Base-by-base conservation (phyloP, 345 rosid species). In the Capsella bursapastoris region DNA sequence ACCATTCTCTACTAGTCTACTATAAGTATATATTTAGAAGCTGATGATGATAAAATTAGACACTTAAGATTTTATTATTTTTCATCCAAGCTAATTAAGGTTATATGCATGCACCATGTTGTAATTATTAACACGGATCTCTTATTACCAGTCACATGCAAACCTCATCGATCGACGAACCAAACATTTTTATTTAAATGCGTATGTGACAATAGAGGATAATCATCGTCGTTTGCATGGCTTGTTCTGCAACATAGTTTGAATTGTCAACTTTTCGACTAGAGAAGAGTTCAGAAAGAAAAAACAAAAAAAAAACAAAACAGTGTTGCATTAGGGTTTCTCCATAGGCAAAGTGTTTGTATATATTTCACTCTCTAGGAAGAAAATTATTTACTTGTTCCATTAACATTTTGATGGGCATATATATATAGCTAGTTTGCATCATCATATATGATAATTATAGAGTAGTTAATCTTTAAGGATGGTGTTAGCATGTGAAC, bases 401-500 rank as follows among this genome's bases (percentile, higher is more conserved):
- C n/a, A 9, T 40, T 10, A 16, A 13, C 1, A 10, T 35, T 16
- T 16, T 6, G 28, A 29, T 62, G 38, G 27, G 44, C 8, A 63
- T 4, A 37, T 66, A 49, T 65, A 12, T 49, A 48, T 8, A 18
- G 4, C 3, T 22, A 22, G 25, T 22, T 22, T 65, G 43, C 35
- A 64, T 1, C 29, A 45, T 15, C 2, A 55, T 27, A 41, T 58
- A 58, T 38, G 53, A 48, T 2, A 75, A 75, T 51, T 51, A 22
- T 22, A 61, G n/a, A 75, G 27, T 52, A 77, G 47, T 63, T 64
- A 62, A 63, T 53, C 50, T 29, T 8, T 29, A 22, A 41, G 40
- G 61, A 53, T 27, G 70, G 49, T 28, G 62, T 55, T 76, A 76
- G 61, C 80, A 71, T 77, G 80, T 77, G 80, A 71, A 70, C 41